phyloP scores from a whole-genome alignment of 2,329 filamentous ascomycete genomes.

The Trichoderma sp. region DNA sequence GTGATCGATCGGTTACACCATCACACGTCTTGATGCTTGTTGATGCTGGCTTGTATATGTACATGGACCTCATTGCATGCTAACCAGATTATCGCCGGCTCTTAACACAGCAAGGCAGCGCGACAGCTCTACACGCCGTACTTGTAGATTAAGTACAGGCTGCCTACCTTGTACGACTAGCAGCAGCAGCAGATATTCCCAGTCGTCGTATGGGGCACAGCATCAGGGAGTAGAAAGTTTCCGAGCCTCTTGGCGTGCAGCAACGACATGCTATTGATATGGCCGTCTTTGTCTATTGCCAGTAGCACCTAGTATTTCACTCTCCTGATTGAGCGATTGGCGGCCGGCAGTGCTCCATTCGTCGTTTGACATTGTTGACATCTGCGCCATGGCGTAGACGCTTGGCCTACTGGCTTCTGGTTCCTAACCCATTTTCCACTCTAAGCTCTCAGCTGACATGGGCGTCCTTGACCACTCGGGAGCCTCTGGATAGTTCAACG shows the following conservation, averaged over 20 bases:
- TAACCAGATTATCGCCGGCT: no score
- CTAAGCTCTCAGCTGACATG: no score
- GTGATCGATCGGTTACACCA: not conserved
- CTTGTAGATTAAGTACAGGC: not conserved
- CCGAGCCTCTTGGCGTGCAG: not conserved
- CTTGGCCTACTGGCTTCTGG: not conserved
- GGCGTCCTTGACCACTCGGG: not conserved
- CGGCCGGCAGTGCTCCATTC: not conserved
- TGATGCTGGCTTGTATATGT: not conserved
- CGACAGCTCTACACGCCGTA: no score
- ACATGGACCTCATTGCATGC: no score
- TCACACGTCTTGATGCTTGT: not conserved
- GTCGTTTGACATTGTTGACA: not conserved
- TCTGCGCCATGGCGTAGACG: not conserved
- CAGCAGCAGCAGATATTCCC: not conserved
- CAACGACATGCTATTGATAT: not conserved
- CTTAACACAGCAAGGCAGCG: no score
- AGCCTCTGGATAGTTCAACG: not conserved
- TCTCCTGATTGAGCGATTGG: not conserved
- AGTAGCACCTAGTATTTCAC: not conserved
- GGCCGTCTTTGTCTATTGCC: not conserved
- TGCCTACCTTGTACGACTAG: not conserved
- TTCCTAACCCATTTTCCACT: not conserved
- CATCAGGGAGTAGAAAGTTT: not conserved
- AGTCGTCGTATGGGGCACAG: not conserved